A percentile compares a stretch with the other conserved stretches of the same genome.
phyloP scores from a whole-genome alignment of 495 filamentous ascomycete species.

The Filosporella fistucella region DNA sequence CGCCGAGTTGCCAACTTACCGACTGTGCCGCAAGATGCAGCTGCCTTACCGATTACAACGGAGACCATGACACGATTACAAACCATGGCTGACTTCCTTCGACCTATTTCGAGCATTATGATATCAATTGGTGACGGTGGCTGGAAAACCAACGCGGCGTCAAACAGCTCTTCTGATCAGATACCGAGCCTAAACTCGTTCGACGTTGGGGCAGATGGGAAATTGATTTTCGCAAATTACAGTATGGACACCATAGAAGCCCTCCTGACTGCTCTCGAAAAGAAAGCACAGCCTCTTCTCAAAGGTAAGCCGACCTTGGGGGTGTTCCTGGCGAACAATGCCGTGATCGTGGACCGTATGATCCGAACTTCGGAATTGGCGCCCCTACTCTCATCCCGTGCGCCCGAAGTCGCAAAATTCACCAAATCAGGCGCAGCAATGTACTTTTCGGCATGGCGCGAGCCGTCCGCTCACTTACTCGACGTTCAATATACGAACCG shows the following conservation, averaged over 20 bases:
- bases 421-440: conserved; percentile 77
- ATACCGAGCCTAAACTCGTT: conserved; percentile 69
- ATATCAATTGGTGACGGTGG: conserved; percentile 89
- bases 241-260: conserved; percentile 29
- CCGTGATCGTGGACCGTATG: conserved; percentile 79
- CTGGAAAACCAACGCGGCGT: conserved; percentile 57
- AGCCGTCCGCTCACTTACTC: conserved; percentile 77
- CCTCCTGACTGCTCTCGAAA: conserved; percentile 66
- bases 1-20: conserved; percentile 56
- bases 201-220: conserved; percentile 87
- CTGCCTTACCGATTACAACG: conserved; percentile 68
- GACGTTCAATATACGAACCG: conserved; percentile 91
- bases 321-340: conserved; percentile 88
- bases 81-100: conserved; percentile 80
- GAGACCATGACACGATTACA: conserved; percentile 86
- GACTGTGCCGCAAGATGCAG: conserved; percentile 73
- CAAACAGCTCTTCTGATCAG: conserved; percentile 47
- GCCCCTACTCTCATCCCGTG: conserved; percentile 60
- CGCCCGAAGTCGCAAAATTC: conserved; percentile 70
- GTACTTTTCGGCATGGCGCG: conserved; percentile 87
- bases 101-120: conserved; percentile 84
- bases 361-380: conserved; percentile 78
- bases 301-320: conserved; percentile 76
- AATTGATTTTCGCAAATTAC: conserved; percentile 51
- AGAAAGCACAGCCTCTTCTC: conserved; percentile 65